These are phyloP conservation scores for Eucalyptus coolabah DNA, from an alignment of 345 rosid species.

Conservation along the genomic window DNA sequence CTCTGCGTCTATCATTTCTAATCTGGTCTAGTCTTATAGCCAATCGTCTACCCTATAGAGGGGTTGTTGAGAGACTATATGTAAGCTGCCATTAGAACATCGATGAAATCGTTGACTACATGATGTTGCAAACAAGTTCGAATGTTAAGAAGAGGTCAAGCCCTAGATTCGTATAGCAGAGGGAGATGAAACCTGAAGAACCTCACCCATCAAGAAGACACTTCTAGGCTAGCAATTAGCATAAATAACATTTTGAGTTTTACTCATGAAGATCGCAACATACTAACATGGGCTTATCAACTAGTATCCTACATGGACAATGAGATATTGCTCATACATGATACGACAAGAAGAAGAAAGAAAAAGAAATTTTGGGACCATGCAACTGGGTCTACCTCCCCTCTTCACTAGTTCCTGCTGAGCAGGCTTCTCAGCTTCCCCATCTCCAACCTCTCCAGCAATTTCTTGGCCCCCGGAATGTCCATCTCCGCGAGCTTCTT, in stretches of 20 bases:
- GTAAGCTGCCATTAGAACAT: background rate
- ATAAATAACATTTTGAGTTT: background rate
- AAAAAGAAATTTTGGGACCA: background rate
- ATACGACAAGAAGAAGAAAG: background rate
- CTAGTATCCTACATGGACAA: background rate
- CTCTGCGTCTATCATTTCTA: background rate
- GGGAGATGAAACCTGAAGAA: background rate
- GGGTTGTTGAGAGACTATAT: background rate
- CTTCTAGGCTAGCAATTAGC: background rate
- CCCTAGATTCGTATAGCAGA: background rate
- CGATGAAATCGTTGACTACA: background rate
- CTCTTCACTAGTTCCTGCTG: slow-evolving; percentile 19
- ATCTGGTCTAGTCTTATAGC: background rate
- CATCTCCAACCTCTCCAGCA: slow-evolving; percentile 73
- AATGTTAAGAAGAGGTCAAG: background rate
- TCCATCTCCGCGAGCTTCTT: slow-evolving; percentile 89
- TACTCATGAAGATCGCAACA: background rate
- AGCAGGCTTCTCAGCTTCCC: slow-evolving; percentile 65
- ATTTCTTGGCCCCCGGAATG: slow-evolving; percentile 70
- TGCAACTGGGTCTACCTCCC: background rate
- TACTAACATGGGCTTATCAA: background rate
- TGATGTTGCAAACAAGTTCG: background rate
- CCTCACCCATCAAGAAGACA: background rate
- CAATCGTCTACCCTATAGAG: background rate
- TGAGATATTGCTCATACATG: slow-evolving; percentile 1